These are phyloP conservation scores for Drechmeria coniospora DNA, from an alignment of 2,329 filamentous ascomycete species.

Conservation along the genomic window DNA sequence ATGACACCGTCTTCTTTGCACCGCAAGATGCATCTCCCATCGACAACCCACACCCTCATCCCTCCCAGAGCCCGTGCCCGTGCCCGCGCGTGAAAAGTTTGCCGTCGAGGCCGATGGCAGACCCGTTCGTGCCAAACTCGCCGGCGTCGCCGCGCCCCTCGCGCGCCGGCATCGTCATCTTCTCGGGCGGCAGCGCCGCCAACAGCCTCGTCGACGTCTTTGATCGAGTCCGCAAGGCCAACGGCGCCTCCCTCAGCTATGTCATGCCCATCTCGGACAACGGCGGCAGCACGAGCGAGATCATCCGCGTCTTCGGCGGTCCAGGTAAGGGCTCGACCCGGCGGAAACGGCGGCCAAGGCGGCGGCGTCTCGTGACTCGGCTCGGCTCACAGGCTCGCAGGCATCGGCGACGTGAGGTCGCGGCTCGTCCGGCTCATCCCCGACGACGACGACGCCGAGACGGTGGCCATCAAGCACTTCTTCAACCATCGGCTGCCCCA, in stretches of 20 bases:
- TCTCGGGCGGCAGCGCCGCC: slow-evolving; percentile 86
- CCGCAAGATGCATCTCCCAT: too few relatives aligned
- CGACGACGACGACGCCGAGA: slow-evolving; percentile 42
- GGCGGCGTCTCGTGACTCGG: background rate
- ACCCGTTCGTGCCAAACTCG: background rate
- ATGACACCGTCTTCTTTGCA: too few relatives aligned
- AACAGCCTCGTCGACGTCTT: slow-evolving; percentile 92
- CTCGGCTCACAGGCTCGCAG: slow-evolving; percentile 29
- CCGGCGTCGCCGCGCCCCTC: slow-evolving; percentile 3
- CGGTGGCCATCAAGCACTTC: slow-evolving; percentile 59
- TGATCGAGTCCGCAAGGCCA: slow-evolving; percentile 46
- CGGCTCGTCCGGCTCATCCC: slow-evolving; percentile 86
- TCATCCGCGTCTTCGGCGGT: slow-evolving; percentile 88
- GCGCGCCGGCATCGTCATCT: slow-evolving; percentile 50
- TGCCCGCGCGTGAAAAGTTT: too few relatives aligned
- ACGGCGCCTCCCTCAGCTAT: slow-evolving; percentile 57
- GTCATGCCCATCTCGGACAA: slow-evolving; percentile 95
- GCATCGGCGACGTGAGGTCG: slow-evolving; percentile 31
- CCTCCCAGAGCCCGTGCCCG: too few relatives aligned
- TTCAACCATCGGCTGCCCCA: slow-evolving; percentile 74
- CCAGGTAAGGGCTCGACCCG: too few relatives aligned
- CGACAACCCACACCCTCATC: too few relatives aligned
- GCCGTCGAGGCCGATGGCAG: too few relatives aligned
- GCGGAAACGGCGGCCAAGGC: too few relatives aligned
- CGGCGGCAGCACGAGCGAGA: slow-evolving; percentile 81